Base-by-base conservation (phyloP, 1,284 basidiomycete genomes). In the Ustilago vetiveriae region DNA sequence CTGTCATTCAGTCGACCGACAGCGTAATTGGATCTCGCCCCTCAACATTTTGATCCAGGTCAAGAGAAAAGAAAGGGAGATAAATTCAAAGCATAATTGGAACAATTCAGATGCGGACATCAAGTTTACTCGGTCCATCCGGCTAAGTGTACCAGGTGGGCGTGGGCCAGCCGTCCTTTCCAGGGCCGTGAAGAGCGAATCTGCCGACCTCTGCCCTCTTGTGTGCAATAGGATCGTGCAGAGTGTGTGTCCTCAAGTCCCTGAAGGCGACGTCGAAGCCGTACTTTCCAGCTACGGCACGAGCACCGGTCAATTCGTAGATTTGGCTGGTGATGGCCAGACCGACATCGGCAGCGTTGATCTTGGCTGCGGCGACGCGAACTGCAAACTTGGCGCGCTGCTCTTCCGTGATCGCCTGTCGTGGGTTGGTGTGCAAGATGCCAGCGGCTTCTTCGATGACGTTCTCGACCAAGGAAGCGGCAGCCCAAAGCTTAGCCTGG, bases 161-260 rank as follows among this genome's bases (percentile, higher is more conserved):
- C 9, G 68, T 68, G 21, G 75, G 71, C 75, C 75, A 78, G 10
- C 74, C 75, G 26, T 78, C 75, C 46, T 75, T 55, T 8, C 71
- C 72, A 22, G 74, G 72, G 7, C 73, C 75, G 44, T 75, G 58
- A 22, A 82, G 68, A 24, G 71, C 57, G 29, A 49, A 79, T 10
- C 80, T 51, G 10, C 75, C 79, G 6, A 80, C 76, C 57, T 81
- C 79, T 0, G 77, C 79, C 24, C 67, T 49, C 60, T 79, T 78
- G 69, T 82, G 78, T 4, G 74, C 79, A 29, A 82, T 78, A 10
- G 81, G 82, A 51, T 82, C 81, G 65, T 82, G 82, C 39, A 82
- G 70, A 6, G 75, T 66, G 64, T 82, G 76, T 1, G 76, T 78
- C 29, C 76, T 53, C 27, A 78, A 38, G 32, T 78, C 76, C 7